Conservation (phyloP, 2,329 filamentous ascomycete species). For the Alternaria solani region DNA sequence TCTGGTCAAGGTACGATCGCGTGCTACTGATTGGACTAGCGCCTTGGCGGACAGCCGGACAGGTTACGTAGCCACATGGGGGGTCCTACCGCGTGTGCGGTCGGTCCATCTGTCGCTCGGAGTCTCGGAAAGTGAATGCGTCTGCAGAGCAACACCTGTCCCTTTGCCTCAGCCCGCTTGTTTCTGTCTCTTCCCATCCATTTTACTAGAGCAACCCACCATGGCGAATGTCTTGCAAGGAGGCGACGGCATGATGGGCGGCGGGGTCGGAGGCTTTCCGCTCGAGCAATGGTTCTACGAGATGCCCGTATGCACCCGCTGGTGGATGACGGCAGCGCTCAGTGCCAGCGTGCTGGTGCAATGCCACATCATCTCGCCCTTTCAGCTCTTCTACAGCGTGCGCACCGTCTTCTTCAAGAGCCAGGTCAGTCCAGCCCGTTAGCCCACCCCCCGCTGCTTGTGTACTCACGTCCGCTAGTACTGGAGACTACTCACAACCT, state of each 20-base stretch:
- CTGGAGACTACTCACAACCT: slow-evolving; percentile 95
- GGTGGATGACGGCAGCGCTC: slow-evolving; percentile 95
- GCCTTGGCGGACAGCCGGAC: slow-evolving; percentile 26
- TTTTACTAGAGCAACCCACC: neutral
- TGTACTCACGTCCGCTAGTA: slow-evolving; percentile 67
- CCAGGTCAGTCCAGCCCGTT: slow-evolving; percentile 68
- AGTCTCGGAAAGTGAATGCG: neutral
- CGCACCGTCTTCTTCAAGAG: slow-evolving; percentile 89
- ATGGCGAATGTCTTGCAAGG: slow-evolving; percentile 58
- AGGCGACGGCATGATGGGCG: slow-evolving; percentile 55
- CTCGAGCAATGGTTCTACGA: slow-evolving; percentile 99
- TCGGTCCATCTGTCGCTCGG: neutral
- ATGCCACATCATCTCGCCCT: slow-evolving; percentile 89
- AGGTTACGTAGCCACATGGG: slow-evolving; percentile 42
- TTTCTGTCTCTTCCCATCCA: no score
- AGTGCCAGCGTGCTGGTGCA: slow-evolving; percentile 89
- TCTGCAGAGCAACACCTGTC: slow-evolving; percentile 18
- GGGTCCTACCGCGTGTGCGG: no score
- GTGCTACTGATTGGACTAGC: slow-evolving; percentile 11
- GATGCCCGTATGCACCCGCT: slow-evolving; percentile 94
- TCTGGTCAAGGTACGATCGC: neutral
- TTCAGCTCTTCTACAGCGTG: slow-evolving; percentile 97
- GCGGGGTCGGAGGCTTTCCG: slow-evolving; percentile 72
- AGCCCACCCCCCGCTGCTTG: neutral
- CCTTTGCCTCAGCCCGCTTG: slow-evolving; percentile 7